Conservation (phyloP, 2,329 filamentous ascomycete species). For the Simplicillium sp. region DNA sequence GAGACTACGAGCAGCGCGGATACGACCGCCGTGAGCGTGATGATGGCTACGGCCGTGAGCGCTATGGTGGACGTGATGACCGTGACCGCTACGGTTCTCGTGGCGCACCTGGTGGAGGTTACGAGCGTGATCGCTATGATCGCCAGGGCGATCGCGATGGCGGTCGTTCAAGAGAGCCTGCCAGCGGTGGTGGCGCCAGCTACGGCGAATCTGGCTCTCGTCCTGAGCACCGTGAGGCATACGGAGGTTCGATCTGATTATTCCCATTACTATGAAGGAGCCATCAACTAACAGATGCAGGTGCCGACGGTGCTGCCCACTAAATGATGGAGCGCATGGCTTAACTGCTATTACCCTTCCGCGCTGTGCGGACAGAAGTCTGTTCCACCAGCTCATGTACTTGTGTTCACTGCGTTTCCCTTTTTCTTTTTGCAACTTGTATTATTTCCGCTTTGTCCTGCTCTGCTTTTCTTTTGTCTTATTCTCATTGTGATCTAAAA, state of each 20-base stretch:
- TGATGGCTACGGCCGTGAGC: constrained; percentile 26
- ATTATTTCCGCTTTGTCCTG: constrained; percentile 15
- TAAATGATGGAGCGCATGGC: constrained; percentile 5
- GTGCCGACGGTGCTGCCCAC: constrained; percentile 19
- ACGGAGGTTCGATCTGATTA: constrained; percentile 27
- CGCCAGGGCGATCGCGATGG: constrained; percentile 31
- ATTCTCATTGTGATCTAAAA: constrained; percentile 10
- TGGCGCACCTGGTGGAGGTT: constrained; percentile 28
- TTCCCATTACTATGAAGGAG: constrained; percentile 1
- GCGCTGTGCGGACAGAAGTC: constrained; percentile 10
- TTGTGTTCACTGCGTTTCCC: too few relatives aligned
- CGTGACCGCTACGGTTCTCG: constrained; percentile 31
- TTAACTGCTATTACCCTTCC: background rate
- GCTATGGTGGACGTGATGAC: constrained; percentile 35
- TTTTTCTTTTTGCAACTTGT: constrained; percentile 3
- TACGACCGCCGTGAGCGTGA: constrained; percentile 26
- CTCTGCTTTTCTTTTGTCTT: constrained; percentile 14
- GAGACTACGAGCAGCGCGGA: constrained; percentile 43
- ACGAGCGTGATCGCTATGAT: constrained; percentile 41
- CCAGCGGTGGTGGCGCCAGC: constrained; percentile 20
- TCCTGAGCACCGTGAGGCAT: constrained; percentile 32
- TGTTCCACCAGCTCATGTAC: background rate
- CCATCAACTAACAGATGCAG: constrained; percentile 18
- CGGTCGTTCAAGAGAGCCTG: constrained; percentile 28
- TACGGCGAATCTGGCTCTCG: constrained; percentile 32